These are phyloP conservation scores for Irpex rosettiformis DNA, from an alignment of 1,284 basidiomycete species.

Conservation along the genomic window DNA sequence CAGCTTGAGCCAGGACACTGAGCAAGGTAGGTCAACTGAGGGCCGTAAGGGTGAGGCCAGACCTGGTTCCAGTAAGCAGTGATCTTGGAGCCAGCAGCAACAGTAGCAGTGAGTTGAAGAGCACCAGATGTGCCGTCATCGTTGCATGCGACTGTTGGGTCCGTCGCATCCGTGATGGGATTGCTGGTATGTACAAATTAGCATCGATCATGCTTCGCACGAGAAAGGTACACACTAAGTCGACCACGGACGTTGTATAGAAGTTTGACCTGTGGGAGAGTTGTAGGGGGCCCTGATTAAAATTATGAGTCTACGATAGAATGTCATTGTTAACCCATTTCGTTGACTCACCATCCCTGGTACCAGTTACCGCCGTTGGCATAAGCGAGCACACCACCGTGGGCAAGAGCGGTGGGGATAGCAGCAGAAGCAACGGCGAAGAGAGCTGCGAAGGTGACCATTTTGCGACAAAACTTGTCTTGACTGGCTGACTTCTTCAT, in stretches of 20 bases:
- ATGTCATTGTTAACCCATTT: no score
- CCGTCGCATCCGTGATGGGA: constrained; percentile 47
- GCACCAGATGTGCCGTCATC: constrained; percentile 50
- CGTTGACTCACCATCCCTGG: constrained; percentile 41
- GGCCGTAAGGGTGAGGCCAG: constrained; percentile 55
- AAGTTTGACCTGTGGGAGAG: constrained; percentile 46
- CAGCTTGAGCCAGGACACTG: constrained; percentile 47
- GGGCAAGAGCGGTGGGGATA: constrained; percentile 32
- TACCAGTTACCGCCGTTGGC: constrained; percentile 44
- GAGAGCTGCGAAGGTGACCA: constrained; percentile 27
- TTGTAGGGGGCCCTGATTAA: constrained; percentile 40
- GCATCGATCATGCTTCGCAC: neutral
- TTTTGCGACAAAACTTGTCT: constrained; percentile 10
- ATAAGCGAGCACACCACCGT: constrained; percentile 56
- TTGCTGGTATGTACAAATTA: constrained; percentile 34
- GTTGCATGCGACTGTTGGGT: constrained; percentile 50
- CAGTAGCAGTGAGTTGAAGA: constrained; percentile 50
- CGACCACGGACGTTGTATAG: constrained; percentile 53
- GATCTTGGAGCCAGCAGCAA: constrained; percentile 46
- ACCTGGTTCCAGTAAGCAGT: constrained; percentile 58
- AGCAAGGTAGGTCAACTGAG: constrained; percentile 52
- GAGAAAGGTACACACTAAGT: constrained; percentile 36
- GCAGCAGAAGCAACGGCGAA: constrained; percentile 24
- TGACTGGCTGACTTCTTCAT: neutral
- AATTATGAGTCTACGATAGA: neutral